Percentiles rank a stretch among this genome's conserved stretches.
Evolutionary conservation across 1,139 yeast genomes (phyloP).

Genomic region (Nakaseomyces glabratus): DNA sequence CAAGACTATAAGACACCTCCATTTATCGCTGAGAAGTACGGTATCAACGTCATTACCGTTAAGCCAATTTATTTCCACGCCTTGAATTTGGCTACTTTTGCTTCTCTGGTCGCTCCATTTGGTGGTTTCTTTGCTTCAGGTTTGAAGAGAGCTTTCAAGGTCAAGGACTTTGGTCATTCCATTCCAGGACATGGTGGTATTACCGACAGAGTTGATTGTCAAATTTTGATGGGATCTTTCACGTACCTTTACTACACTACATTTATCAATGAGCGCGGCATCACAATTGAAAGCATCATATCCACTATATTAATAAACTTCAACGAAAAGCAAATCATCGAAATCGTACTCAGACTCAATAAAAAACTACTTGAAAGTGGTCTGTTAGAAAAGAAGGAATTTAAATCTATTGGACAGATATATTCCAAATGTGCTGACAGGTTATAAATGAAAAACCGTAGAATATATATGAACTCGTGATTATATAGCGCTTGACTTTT

Average conservation of each 20-base stretch:
- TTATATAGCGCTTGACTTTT: too few relatives aligned
- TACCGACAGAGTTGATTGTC: slow-evolving; percentile 96
- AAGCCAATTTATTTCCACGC: slow-evolving; percentile 91
- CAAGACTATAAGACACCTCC: slow-evolving; percentile 72
- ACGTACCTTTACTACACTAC: slow-evolving; percentile 88
- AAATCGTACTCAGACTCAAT: slow-evolving; percentile 40
- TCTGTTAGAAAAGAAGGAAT: slow-evolving; percentile 2
- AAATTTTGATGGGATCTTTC: slow-evolving; percentile 94
- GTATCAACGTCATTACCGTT: slow-evolving; percentile 45
- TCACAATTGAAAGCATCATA: slow-evolving; percentile 62
- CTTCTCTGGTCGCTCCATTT: slow-evolving; percentile 94
- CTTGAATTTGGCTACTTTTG: slow-evolving; percentile 80
- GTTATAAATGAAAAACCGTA: background rate
- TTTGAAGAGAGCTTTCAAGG: slow-evolving; percentile 91
- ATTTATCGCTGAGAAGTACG: slow-evolving; percentile 43
- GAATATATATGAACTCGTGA: too few relatives aligned
- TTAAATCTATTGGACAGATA: slow-evolving; percentile 1
- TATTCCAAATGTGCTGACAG: slow-evolving; percentile 5
- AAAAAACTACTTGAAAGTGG: slow-evolving; percentile 2
- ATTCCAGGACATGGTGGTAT: slow-evolving; percentile 98
- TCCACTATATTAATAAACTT: slow-evolving; percentile 71
- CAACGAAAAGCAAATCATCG: slow-evolving; percentile 54
- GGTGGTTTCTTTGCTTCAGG: slow-evolving; percentile 99
- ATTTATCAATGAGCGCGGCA: slow-evolving; percentile 66
- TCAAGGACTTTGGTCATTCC: slow-evolving; percentile 86